These are phyloP conservation scores for Xylaria curta DNA, from an alignment of 495 filamentous ascomycete species.

Conservation along the genomic window DNA sequence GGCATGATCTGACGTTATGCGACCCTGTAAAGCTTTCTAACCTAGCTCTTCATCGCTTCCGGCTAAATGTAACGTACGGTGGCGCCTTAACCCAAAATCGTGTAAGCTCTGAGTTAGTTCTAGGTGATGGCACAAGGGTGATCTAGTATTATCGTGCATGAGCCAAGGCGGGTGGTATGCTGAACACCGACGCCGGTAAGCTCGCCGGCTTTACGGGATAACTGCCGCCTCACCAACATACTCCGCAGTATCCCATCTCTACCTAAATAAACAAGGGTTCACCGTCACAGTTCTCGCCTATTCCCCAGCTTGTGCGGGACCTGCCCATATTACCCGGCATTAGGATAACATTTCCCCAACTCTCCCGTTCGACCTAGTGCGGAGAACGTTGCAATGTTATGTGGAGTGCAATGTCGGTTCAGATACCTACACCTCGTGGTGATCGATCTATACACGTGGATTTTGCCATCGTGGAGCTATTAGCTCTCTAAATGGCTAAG, in stretches of 20 bases:
- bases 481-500: background rate
- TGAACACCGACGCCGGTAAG: background rate
- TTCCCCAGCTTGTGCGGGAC: background rate
- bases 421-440: background rate
- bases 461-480: slow-evolving; percentile 10
- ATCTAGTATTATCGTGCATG: too few relatives aligned
- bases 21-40: background rate
- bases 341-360: background rate
- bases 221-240: slow-evolving; percentile 10
- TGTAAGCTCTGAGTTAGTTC: too few relatives aligned
- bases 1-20: background rate
- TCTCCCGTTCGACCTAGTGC: background rate
- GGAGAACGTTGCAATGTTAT: slow-evolving; percentile 12
- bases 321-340: background rate
- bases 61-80: slow-evolving; percentile 11
- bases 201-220: slow-evolving; percentile 19
- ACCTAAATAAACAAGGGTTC: background rate
- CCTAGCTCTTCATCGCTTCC: background rate
- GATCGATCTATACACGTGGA: background rate
- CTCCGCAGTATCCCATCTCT: background rate
- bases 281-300: background rate
- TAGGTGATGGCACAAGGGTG: too few relatives aligned
- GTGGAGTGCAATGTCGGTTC: background rate
- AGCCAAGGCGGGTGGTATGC: slow-evolving; percentile 5
- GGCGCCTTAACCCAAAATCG: background rate